Conservation (phyloP, 441 rosid genomes). For the Bruguiera hainesii region DNA sequence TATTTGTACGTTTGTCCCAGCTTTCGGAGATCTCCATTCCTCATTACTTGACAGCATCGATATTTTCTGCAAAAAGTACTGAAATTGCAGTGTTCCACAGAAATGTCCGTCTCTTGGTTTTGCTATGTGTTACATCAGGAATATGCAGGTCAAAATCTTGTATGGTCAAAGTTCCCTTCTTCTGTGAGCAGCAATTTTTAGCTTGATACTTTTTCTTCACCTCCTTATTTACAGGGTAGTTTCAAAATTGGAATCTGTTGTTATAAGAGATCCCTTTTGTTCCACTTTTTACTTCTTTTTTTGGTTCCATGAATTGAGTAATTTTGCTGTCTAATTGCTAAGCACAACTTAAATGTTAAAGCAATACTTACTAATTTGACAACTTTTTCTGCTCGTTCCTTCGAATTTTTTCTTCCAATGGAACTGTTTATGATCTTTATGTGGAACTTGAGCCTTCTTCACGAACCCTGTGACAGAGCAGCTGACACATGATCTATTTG, state of each 20-base stretch:
- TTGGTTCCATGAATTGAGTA: neutral
- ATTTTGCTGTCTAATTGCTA: neutral
- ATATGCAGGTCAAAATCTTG: constrained; percentile 92
- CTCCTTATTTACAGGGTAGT: neutral
- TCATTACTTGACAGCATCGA: constrained; percentile 91
- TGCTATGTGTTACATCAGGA: constrained; percentile 72
- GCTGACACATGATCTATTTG: constrained; percentile 33
- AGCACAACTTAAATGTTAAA: neutral
- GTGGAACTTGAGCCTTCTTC: constrained; percentile 19
- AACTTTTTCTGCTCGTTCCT: constrained; percentile 3
- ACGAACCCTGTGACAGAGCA: constrained; percentile 24
- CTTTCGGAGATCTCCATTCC: constrained; percentile 83
- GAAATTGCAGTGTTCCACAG: constrained; percentile 64
- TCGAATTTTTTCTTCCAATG: constrained; percentile 3
- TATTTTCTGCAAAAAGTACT: constrained; percentile 78
- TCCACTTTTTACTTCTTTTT: neutral
- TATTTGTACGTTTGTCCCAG: constrained; percentile 41
- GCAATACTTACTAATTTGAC: neutral
- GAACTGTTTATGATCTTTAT: constrained; percentile 2
- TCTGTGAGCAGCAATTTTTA: constrained; percentile 18
- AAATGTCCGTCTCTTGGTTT: constrained; percentile 65
- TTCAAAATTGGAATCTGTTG: neutral
- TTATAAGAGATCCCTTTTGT: neutral
- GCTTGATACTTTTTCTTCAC: neutral
- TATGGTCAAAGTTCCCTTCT: constrained; percentile 61